phyloP scores from a whole-genome alignment of 2,329 filamentous ascomycete species.

The Coniella lustricola region DNA sequence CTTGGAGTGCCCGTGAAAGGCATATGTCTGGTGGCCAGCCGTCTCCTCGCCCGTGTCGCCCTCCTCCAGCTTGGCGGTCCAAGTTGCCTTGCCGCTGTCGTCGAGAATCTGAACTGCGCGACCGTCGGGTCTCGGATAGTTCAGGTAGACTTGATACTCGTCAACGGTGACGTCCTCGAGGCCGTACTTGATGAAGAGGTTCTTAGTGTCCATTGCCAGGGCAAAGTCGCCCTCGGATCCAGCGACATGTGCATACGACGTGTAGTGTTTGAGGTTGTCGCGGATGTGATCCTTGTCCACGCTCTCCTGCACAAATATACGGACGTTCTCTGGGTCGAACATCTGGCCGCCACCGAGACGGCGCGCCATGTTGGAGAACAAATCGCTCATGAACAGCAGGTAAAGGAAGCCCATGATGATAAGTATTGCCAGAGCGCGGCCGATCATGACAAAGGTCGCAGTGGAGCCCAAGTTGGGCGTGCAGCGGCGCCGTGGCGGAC shows the following conservation, averaged over 20 bases:
- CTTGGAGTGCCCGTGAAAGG: constrained; percentile 86
- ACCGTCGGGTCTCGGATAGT: constrained; percentile 75
- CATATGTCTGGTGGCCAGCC: constrained; percentile 60
- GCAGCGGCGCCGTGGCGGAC: constrained; percentile 16
- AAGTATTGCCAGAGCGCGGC: constrained; percentile 66
- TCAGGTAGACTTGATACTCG: constrained; percentile 82
- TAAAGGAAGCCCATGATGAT: constrained; percentile 75
- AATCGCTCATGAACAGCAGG: constrained; percentile 75
- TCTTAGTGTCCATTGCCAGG: constrained; percentile 76
- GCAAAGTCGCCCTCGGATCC: constrained; percentile 91
- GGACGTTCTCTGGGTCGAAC: constrained; percentile 78
- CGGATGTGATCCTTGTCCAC: constrained; percentile 65
- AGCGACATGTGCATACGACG: constrained; percentile 80
- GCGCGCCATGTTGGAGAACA: constrained; percentile 62
- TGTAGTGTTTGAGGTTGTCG: constrained; percentile 69
- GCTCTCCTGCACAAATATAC: constrained; percentile 64
- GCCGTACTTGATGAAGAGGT: constrained; percentile 62
- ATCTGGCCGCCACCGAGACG: constrained; percentile 60
- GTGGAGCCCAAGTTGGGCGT: constrained; percentile 35
- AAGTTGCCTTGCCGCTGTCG: constrained; percentile 53
- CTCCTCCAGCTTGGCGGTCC: constrained; percentile 82
- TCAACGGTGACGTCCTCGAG: constrained; percentile 73
- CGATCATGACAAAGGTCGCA: constrained; percentile 54
- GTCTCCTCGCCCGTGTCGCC: constrained; percentile 58
- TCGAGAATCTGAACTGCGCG: constrained; percentile 75